Conservation (phyloP, 2,329 filamentous ascomycete species). For the Monosporascus sp. region DNA sequence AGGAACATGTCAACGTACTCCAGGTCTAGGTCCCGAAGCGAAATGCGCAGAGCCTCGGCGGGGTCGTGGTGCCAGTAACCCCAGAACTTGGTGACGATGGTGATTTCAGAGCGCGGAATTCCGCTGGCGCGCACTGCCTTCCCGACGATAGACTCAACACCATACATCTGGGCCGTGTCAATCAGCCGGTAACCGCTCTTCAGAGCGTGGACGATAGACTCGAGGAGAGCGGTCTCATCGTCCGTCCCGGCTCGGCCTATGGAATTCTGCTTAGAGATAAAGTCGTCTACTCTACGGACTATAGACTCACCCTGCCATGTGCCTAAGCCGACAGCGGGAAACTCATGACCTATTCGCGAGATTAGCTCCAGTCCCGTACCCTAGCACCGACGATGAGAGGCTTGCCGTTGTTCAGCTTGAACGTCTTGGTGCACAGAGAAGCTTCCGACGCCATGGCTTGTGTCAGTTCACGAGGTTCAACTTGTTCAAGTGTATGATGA, state of each 20-base stretch:
- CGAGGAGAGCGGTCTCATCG: slow-evolving; percentile 18
- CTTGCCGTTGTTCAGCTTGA: slow-evolving; percentile 12
- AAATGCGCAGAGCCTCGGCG: slow-evolving; percentile 40
- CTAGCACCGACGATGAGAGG: background rate
- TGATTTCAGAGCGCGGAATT: slow-evolving; percentile 28
- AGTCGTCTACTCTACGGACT: background rate
- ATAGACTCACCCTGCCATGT: slow-evolving; percentile 19
- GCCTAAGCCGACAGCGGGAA: slow-evolving; percentile 19
- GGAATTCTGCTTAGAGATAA: background rate
- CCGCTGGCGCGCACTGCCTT: slow-evolving; percentile 26
- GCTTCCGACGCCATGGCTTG: background rate
- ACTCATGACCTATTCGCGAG: slow-evolving; percentile 3
- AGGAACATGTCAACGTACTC: slow-evolving; percentile 51
- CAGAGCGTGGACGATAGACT: slow-evolving; percentile 12
- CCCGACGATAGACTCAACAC: slow-evolving; percentile 24
- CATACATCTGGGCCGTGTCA: slow-evolving; percentile 24
- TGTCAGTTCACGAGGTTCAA: no score
- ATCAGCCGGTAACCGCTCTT: slow-evolving; percentile 26
- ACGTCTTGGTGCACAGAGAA: slow-evolving; percentile 11
- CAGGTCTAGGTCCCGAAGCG: slow-evolving; percentile 39
- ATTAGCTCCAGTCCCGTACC: background rate
- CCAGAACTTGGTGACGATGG: slow-evolving; percentile 24
- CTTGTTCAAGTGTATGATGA: no score
- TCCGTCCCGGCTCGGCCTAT: slow-evolving; percentile 3
- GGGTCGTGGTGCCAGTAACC: background rate